phyloP scores from a whole-genome alignment of 2,329 filamentous ascomycete species.

The Hysterium pulicare region DNA sequence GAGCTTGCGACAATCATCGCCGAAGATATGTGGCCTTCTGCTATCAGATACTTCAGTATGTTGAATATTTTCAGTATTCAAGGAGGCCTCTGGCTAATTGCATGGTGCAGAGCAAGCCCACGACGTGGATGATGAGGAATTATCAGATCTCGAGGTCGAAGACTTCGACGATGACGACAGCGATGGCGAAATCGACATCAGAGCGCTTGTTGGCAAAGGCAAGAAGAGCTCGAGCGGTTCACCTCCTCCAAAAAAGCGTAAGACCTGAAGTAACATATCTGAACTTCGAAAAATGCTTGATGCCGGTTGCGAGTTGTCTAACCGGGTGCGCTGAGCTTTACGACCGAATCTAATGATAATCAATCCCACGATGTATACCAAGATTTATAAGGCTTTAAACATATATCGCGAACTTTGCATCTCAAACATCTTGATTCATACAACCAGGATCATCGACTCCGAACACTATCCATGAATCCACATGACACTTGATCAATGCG shows the following conservation, averaged over 20 bases:
- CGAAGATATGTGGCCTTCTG: conserved; percentile 85
- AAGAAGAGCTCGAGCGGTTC: conserved; percentile 37
- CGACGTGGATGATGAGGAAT: conserved; percentile 66
- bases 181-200: conserved; percentile 48
- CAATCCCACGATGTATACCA: no score
- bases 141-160: conserved; percentile 68
- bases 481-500: no score
- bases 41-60: conserved; percentile 89
- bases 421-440: no score
- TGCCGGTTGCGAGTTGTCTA: no score
- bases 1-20: conserved; percentile 75
- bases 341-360: no score
- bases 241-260: conserved; percentile 40
- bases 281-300: no score
- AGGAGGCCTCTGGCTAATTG: background rate
- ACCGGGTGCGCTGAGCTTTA: no score
- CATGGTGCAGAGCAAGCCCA: conserved; percentile 46
- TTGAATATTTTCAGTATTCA: conserved; percentile 17
- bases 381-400: no score
- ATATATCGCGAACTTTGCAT: no score
- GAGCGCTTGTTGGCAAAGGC: conserved; percentile 46
- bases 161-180: conserved; percentile 53
- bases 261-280: conserved; percentile 29
- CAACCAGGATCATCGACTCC: no score
- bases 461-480: no score